Conservation (phyloP, 1,139 yeast genomes). For the Eremothecium cymbalariae region DNA sequence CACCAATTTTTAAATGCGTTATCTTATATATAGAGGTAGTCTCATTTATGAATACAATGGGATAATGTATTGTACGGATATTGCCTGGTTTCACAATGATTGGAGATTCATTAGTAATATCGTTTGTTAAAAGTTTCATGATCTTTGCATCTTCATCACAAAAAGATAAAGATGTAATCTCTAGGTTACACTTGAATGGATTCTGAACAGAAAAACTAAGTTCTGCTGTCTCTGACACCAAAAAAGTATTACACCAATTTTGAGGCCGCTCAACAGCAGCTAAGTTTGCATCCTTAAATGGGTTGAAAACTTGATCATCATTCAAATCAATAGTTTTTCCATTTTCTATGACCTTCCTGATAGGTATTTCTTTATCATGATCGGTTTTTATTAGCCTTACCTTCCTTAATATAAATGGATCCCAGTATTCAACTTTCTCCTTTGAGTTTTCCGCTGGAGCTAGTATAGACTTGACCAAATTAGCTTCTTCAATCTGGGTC, state of each 20-base stretch:
- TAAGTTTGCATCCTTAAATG: conserved; percentile 31
- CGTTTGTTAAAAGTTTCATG: conserved; percentile 20
- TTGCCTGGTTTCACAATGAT: conserved; percentile 37
- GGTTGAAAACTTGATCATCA: conserved; percentile 27
- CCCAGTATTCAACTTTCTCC: conserved; percentile 48
- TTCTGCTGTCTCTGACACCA: conserved; percentile 51
- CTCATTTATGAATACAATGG: conserved; percentile 38
- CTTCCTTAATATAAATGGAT: conserved; percentile 54
- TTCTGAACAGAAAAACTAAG: conserved; percentile 58
- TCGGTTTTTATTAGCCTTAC: conserved; percentile 33
- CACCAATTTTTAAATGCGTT: conserved; percentile 39
- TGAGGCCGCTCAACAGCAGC: conserved; percentile 30
- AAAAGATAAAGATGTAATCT: conserved; percentile 46
- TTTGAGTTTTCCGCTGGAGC: conserved; percentile 16
- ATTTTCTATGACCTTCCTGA: conserved; percentile 4
- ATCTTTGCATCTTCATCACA: conserved; percentile 32
- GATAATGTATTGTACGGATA: conserved; percentile 35
- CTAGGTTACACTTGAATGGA: conserved; percentile 72
- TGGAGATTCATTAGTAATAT: conserved; percentile 21
- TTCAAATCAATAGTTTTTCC: conserved; percentile 5
- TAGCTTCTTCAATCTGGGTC: conserved; percentile 42
- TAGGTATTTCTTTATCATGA: conserved; percentile 18
- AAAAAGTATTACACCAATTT: conserved; percentile 24
- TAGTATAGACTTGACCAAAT: conserved; percentile 25
- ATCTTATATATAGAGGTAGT: conserved; percentile 36